Percentiles rank a stretch among this genome's conserved stretches.
Evolutionary conservation across 345 rosid genomes (phyloP).

Genomic region (Populus ilicifolia): DNA sequence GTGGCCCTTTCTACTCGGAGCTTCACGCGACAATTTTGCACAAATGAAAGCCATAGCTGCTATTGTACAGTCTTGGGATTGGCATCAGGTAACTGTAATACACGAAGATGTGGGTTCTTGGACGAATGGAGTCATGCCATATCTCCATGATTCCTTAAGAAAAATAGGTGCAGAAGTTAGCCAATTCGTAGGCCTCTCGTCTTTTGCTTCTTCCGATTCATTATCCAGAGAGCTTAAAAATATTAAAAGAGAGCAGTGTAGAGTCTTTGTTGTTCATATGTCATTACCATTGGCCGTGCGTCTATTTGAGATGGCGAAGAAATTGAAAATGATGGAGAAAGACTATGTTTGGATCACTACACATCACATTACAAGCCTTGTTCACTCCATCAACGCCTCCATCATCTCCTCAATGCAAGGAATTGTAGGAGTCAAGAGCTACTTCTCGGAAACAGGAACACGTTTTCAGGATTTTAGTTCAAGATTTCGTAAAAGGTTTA

Average conservation of each 20-base stretch:
- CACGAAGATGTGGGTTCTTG: slow-evolving; percentile 18
- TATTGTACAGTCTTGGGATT: slow-evolving; percentile 21
- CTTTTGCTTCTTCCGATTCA: background rate
- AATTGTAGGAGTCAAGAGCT: slow-evolving; percentile 22
- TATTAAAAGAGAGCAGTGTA: slow-evolving; percentile 1
- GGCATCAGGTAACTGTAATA: slow-evolving; percentile 15
- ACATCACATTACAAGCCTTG: slow-evolving; percentile 18
- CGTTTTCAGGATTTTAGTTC: slow-evolving; percentile 2
- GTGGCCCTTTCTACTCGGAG: slow-evolving; percentile 25
- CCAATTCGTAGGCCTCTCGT: slow-evolving; percentile 10
- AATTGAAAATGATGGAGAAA: slow-evolving; percentile 28
- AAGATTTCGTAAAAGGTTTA: slow-evolving; percentile 17
- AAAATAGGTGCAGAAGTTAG: slow-evolving; percentile 12
- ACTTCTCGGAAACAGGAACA: background rate
- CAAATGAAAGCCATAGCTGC: slow-evolving; percentile 32
- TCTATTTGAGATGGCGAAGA: slow-evolving; percentile 23
- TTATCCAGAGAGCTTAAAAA: slow-evolving; percentile 2
- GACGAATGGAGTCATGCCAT: slow-evolving; percentile 1
- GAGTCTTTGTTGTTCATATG: slow-evolving; percentile 36
- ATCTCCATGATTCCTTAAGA: slow-evolving; percentile 14
- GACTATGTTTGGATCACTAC: slow-evolving; percentile 38
- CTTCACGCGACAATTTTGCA: slow-evolving; percentile 13
- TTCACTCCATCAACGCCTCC: slow-evolving; percentile 12
- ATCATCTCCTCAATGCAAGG: slow-evolving; percentile 27
- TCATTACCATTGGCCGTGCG: slow-evolving; percentile 4